These are phyloP conservation scores for Amphicarpaea edgeworthii DNA, from an alignment of 306 rosid species.

Conservation along the genomic window DNA sequence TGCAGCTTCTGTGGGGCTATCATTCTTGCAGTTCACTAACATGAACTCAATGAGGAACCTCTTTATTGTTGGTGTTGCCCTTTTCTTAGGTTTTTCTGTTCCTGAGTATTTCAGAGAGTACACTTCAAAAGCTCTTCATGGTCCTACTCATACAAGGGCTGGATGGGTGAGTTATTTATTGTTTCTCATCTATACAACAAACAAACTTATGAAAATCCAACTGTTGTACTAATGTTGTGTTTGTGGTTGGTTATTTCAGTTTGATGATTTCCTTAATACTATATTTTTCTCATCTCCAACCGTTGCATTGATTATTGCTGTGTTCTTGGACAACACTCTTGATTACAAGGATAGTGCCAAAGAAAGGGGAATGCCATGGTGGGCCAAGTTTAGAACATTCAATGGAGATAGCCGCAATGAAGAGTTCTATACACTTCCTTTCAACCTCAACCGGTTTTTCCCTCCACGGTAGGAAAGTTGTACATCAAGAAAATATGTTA, in stretches of 20 bases:
- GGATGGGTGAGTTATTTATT: constrained; percentile 93
- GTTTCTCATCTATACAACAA: constrained; percentile 34
- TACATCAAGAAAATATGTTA: constrained; percentile 39
- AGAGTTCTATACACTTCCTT: constrained; percentile 97
- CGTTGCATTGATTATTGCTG: constrained; percentile 81
- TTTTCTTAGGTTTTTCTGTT: constrained; percentile 89
- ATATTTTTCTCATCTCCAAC: constrained; percentile 92
- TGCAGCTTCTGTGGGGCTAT: constrained; percentile 97
- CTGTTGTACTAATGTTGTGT: neutral
- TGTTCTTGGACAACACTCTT: constrained; percentile 96
- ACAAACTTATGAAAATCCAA: neutral
- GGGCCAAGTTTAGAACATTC: constrained; percentile 89
- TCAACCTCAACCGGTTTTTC: constrained; percentile 94
- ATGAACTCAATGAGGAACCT: constrained; percentile 99
- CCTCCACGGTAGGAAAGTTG: constrained; percentile 73
- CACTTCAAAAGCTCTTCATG: constrained; percentile 87
- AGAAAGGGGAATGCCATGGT: constrained; percentile 99
- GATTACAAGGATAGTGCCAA: constrained; percentile 84
- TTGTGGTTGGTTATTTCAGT: constrained; percentile 61
- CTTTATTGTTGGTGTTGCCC: constrained; percentile 82
- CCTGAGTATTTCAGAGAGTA: constrained; percentile 91
- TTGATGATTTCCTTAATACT: constrained; percentile 92
- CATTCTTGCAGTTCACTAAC: constrained; percentile 99
- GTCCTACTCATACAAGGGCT: constrained; percentile 89
- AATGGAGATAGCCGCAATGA: constrained; percentile 91